phyloP scores from a whole-genome alignment of 2,329 filamentous ascomycete genomes.

The Exophiala sp. region DNA sequence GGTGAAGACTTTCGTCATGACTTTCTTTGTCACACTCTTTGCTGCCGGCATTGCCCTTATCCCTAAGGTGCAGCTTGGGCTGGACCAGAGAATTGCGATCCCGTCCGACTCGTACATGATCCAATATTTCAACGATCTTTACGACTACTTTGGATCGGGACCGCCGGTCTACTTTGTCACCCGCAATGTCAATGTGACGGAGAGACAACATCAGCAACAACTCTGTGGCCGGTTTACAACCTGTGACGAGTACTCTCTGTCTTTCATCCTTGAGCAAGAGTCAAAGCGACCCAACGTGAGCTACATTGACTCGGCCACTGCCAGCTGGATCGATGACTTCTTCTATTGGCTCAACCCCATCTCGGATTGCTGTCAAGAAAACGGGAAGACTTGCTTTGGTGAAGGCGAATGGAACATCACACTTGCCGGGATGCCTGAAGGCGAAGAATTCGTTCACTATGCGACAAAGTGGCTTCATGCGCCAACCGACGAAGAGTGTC shows the following conservation, averaged over 20 bases:
- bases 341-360: constrained; percentile 93
- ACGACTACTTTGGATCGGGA: constrained; percentile 82
- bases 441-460: constrained; percentile 83
- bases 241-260: constrained; percentile 74
- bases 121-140: constrained; percentile 91
- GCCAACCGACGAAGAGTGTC: constrained; percentile 76
- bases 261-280: constrained; percentile 89
- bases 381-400: constrained; percentile 69
- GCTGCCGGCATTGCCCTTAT: constrained; percentile 78
- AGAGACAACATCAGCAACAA: constrained; percentile 70
- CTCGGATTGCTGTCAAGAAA: constrained; percentile 66
- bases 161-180: constrained; percentile 97
- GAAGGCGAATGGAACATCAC: constrained; percentile 82
- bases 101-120: constrained; percentile 93
- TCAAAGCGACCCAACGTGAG: constrained; percentile 82
- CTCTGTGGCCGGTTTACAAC: constrained; percentile 88
- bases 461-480: constrained; percentile 73
- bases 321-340: constrained; percentile 96
- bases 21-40: constrained; percentile 80
- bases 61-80: constrained; percentile 74
- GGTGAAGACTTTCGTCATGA: constrained; percentile 68
- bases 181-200: constrained; percentile 69
- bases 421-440: constrained; percentile 84
- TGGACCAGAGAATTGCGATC: constrained; percentile 92
- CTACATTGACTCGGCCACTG: constrained; percentile 79